These are phyloP conservation scores for Candida michaelii DNA, from an alignment of 805 yeast species.

Conservation along the genomic window DNA sequence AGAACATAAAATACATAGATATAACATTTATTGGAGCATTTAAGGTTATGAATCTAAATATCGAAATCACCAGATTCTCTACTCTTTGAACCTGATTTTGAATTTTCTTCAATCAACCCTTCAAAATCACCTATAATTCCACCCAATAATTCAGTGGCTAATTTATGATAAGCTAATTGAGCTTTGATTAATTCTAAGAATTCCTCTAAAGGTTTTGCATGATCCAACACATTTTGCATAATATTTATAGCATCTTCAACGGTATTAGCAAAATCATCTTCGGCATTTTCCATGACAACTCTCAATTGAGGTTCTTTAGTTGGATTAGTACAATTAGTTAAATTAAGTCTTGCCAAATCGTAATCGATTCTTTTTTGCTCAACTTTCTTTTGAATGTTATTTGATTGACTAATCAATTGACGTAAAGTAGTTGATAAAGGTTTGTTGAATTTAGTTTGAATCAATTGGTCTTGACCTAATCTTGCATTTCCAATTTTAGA, in stretches of 20 bases:
- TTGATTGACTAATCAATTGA: constrained; percentile 59
- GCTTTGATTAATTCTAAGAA: constrained; percentile 71
- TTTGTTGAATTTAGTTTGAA: constrained; percentile 66
- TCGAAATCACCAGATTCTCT: constrained; percentile 36
- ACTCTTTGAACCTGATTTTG: constrained; percentile 18
- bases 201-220: constrained; percentile 66
- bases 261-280: constrained; percentile 86
- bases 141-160: constrained; percentile 66
- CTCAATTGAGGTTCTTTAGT: constrained; percentile 68
- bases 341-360: constrained; percentile 66
- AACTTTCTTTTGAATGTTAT: constrained; percentile 68
- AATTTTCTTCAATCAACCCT: constrained; percentile 51
- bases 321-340: constrained; percentile 41
- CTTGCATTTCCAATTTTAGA: constrained; percentile 79
- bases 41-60: no score
- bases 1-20: no score
- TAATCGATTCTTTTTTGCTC: constrained; percentile 75
- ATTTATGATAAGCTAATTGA: constrained; percentile 77
- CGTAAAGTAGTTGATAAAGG: constrained; percentile 62
- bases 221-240: constrained; percentile 76
- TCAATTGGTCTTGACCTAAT: constrained; percentile 75
- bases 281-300: constrained; percentile 77
- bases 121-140: constrained; percentile 65
- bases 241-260: constrained; percentile 84
- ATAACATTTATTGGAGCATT: no score